phyloP scores from a whole-genome alignment of 441 rosid genomes.

The Kokia cookei region DNA sequence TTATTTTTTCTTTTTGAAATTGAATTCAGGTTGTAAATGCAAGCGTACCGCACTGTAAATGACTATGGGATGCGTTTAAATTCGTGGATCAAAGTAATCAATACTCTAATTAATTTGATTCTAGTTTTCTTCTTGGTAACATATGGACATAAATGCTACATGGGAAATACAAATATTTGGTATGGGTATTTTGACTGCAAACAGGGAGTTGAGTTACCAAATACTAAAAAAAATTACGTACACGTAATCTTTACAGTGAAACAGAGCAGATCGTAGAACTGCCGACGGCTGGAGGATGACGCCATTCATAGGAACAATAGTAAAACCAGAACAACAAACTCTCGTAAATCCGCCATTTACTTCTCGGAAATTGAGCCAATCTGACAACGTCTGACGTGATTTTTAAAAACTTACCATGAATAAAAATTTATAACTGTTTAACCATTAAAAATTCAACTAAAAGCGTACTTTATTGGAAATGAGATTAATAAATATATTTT shows the following conservation, averaged over 20 bases:
- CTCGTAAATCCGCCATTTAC: neutral
- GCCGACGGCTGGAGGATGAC: neutral
- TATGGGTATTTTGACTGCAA: neutral
- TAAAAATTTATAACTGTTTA: neutral
- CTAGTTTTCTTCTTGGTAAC: neutral
- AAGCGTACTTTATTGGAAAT: neutral
- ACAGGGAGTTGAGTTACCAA: neutral
- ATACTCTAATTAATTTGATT: neutral
- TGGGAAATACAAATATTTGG: neutral
- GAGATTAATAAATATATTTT: neutral
- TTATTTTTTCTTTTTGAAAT: neutral
- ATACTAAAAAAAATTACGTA: neutral
- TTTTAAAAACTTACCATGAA: slow-evolving; percentile 6
- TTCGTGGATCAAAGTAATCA: neutral
- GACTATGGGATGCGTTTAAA: neutral
- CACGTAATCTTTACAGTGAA: neutral
- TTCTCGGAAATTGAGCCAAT: slow-evolving; percentile 18
- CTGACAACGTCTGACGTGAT: slow-evolving; percentile 18
- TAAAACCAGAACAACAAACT: neutral
- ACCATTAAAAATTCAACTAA: neutral
- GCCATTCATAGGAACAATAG: neutral
- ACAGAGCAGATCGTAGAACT: neutral
- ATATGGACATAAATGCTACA: neutral
- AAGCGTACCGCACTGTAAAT: neutral
- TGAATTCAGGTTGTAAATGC: neutral